Evolutionary conservation across 345 rosid genomes (phyloP).

Genomic region (Eucalyptus regnans): DNA sequence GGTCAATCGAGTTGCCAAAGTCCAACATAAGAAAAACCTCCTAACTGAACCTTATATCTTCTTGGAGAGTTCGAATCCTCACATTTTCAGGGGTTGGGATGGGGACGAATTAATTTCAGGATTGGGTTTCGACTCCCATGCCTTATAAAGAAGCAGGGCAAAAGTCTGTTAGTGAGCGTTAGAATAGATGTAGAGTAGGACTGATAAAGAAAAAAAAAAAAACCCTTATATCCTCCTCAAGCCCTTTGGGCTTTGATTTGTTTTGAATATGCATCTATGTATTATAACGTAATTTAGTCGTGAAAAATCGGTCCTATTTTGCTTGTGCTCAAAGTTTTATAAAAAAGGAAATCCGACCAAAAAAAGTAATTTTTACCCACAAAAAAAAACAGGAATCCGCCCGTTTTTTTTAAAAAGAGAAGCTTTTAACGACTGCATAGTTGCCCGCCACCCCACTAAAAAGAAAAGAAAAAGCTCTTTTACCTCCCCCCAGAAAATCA

Average conservation of each 20-base stretch:
- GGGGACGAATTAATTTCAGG: no score
- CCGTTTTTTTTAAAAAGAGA: neutral
- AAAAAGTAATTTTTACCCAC: no score
- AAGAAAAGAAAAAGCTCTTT: neutral
- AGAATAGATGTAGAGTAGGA: no score
- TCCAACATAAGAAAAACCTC: neutral
- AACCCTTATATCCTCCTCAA: neutral
- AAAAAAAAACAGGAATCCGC: neutral
- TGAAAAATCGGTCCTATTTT: neutral
- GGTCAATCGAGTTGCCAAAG: neutral
- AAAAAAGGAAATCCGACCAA: neutral
- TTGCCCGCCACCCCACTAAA: neutral
- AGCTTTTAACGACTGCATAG: neutral
- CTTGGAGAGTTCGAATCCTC: no score
- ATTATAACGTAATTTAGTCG: no score
- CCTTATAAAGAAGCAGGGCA: no score
- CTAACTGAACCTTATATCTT: neutral
- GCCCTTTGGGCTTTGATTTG: neutral
- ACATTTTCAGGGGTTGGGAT: no score
- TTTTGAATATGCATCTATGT: neutral
- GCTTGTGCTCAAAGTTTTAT: neutral
- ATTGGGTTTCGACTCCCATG: no score
- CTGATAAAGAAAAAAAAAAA: no score
- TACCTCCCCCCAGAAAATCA: conserved; percentile 1
- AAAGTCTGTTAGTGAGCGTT: no score